Base-by-base conservation (phyloP, 371 early-diverging fungal species). In the Choanephora cucurbitarum region DNA sequence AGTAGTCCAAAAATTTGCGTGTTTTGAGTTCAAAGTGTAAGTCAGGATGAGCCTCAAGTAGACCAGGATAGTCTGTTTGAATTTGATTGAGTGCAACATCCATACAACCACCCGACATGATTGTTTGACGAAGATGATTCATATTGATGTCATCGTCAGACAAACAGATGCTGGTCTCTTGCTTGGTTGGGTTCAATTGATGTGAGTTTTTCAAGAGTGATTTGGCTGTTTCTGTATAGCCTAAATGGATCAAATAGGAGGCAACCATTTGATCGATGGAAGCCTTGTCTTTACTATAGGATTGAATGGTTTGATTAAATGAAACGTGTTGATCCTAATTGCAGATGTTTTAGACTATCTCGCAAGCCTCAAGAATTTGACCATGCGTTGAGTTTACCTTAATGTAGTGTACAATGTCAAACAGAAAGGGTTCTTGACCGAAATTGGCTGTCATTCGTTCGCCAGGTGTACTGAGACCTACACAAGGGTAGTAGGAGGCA, bases 371-470 rank as follows among this genome's bases (percentile, higher is more conserved):
- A n/a, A n/a, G n/a, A n/a, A n/a, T n/a, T n/a, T n/a, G n/a, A n/a
- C n/a, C n/a, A n/a, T n/a, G n/a, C n/a, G n/a, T n/a, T n/a, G n/a
- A n/a, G n/a, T n/a, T n/a, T 75, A 83, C 88, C 67, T 81, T 79
- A 62, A 88, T 83, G 59, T 91, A 93, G 42, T 81, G 76, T 6
- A 73, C 83, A 64, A 97, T 96, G 62, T 94, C 93, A 74, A 90
- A 99, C 24, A 75, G 60, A 73, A 99, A 99, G 5, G 83, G 75
- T 31, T 85, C 55, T 22, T 70, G 83, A 1, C 99, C 99, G 86
- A 99, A 99, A 70, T 97, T 99, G 13, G 87, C 92, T 49, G 84
- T 78, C 11, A 96, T 74, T 32, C 83, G 69, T 75, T 97, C 99
- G 9, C 91, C 92, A 2, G 80, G 81, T 9, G 98, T 95, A 34